Percentiles rank a stretch among this genome's conserved stretches.
Evolutionary conservation across 192 early-diverging fungal species (phyloP).

Genomic region (Umbelopsis ramanniana): DNA sequence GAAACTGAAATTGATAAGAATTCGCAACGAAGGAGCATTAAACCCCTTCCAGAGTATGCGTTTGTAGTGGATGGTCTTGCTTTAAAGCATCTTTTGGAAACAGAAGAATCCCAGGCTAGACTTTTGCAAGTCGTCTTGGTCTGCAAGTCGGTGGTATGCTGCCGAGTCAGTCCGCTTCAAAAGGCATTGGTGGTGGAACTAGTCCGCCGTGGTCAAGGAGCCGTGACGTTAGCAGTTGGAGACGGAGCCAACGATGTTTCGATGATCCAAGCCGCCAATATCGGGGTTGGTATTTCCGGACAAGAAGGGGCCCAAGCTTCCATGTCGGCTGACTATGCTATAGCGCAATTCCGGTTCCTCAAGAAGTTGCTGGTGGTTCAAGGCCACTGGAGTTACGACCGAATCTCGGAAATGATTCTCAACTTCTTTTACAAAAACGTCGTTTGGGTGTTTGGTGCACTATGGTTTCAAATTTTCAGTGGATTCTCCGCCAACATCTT

Average conservation of each 20-base stretch:
- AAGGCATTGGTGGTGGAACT: slow-evolving; percentile 94
- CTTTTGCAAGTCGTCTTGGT: slow-evolving; percentile 74
- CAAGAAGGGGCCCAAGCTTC: slow-evolving; percentile 88
- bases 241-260: slow-evolving; percentile 91
- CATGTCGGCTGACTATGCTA: slow-evolving; percentile 94
- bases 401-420: slow-evolving; percentile 89
- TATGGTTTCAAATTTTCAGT: slow-evolving; percentile 95
- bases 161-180: slow-evolving; percentile 90
- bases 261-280: slow-evolving; percentile 97
- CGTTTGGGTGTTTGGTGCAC: slow-evolving; percentile 87
- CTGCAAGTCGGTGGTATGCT: slow-evolving; percentile 89
- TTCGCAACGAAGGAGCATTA: background rate
- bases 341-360: slow-evolving; percentile 92
- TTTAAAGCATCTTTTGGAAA: slow-evolving; percentile 58
- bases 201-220: slow-evolving; percentile 74
- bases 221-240: slow-evolving; percentile 73
- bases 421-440: slow-evolving; percentile 98
- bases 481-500: slow-evolving; percentile 89
- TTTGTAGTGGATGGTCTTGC: slow-evolving; percentile 87
- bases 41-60: slow-evolving; percentile 47
- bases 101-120: slow-evolving; percentile 57
- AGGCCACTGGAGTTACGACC: slow-evolving; percentile 88
- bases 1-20: background rate
- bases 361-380: slow-evolving; percentile 88
- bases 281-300: slow-evolving; percentile 80